Evolutionary conservation across 2,329 filamentous ascomycete genomes (phyloP).

Genomic region (Cytospora mali): DNA sequence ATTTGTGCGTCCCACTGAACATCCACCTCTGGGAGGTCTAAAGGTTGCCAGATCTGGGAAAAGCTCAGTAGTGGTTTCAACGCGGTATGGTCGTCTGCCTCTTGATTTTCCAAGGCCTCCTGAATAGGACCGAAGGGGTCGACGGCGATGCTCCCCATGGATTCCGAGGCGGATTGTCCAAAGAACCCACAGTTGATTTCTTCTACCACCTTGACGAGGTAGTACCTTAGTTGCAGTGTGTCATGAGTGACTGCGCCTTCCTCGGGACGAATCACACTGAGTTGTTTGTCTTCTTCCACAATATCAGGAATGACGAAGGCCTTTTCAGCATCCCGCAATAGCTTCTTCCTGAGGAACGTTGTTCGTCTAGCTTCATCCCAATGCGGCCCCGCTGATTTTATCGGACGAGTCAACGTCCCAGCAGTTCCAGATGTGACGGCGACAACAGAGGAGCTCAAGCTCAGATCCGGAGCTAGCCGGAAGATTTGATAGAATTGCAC

Average conservation of each 20-base stretch:
- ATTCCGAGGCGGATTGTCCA: not conserved
- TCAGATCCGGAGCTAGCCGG: conserved; percentile 46
- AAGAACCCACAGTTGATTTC: conserved; percentile 22
- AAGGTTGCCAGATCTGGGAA: conserved; percentile 15
- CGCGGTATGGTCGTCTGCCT: conserved; percentile 3
- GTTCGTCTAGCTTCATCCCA: conserved; percentile 10
- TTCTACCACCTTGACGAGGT: conserved; percentile 11
- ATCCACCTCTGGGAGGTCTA: conserved; percentile 16
- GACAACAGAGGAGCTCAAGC: conserved; percentile 43
- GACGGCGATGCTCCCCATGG: not conserved
- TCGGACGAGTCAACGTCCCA: not conserved
- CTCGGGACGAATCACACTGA: not conserved
- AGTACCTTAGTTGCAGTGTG: conserved; percentile 12
- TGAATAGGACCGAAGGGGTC: conserved; percentile 5
- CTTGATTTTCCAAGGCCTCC: conserved; percentile 2
- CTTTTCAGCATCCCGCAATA: conserved; percentile 16
- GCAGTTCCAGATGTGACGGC: conserved; percentile 2
- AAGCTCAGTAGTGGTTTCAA: conserved; percentile 21
- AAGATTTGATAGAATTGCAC: conserved; percentile 52
- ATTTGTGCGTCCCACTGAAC: not conserved
- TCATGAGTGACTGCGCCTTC: not conserved
- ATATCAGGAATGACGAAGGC: conserved; percentile 22
- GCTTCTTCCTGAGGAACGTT: conserved; percentile 14
- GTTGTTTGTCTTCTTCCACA: not conserved
- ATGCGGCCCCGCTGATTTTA: conserved; percentile 27